These are phyloP conservation scores for Calonectria multiphialidica DNA, from an alignment of 2,329 filamentous ascomycete genomes.

Conservation along the genomic window DNA sequence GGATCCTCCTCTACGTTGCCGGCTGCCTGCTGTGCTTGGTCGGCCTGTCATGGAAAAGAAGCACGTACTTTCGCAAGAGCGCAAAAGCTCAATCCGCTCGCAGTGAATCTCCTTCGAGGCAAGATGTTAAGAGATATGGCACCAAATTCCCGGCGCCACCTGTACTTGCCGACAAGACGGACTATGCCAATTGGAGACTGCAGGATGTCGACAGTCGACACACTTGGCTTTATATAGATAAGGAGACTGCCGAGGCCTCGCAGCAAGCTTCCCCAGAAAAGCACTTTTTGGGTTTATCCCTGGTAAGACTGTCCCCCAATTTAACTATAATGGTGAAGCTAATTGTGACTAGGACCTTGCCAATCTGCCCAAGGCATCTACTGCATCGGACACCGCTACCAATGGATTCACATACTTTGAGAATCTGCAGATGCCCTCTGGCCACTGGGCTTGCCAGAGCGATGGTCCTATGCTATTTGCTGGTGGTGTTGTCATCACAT, in stretches of 20 bases:
- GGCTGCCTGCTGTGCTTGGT: background rate
- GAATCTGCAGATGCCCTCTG: conserved; percentile 85
- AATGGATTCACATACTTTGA: conserved; percentile 92
- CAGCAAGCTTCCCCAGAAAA: conserved; percentile 90
- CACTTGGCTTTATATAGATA: conserved; percentile 91
- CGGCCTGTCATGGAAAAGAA: background rate
- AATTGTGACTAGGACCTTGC: conserved; percentile 73
- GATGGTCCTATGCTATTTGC: conserved; percentile 95
- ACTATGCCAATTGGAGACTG: conserved; percentile 76
- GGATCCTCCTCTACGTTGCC: background rate
- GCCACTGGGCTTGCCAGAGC: conserved; percentile 97
- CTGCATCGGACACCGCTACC: conserved; percentile 78
- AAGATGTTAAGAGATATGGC: background rate
- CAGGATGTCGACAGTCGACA: conserved; percentile 84
- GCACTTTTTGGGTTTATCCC: conserved; percentile 82
- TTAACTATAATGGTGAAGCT: background rate
- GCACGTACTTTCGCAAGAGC: background rate
- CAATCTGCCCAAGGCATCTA: conserved; percentile 75
- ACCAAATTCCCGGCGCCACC: background rate
- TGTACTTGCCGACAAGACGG: background rate
- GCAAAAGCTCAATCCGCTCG: background rate
- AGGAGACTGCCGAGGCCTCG: conserved; percentile 79
- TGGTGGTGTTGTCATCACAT: conserved; percentile 84
- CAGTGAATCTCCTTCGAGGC: background rate
- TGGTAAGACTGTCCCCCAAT: conserved; percentile 62